phyloP scores from a whole-genome alignment of 805 yeast genomes.

The Candida jianshihensis region DNA sequence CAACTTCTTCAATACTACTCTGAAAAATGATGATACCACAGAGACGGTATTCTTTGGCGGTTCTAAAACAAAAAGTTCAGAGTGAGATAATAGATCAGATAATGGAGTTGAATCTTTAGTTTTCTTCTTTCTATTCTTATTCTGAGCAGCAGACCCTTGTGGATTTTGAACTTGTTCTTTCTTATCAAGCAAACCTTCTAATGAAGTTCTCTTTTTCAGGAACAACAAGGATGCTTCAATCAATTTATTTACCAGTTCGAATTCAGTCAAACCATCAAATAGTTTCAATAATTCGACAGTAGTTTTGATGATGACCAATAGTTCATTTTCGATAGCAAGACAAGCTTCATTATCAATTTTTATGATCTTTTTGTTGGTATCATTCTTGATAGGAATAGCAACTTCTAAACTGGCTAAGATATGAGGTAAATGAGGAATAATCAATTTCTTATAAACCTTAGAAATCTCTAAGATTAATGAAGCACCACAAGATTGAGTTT shows the following conservation, averaged over 20 bases:
- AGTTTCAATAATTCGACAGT: constrained; percentile 23
- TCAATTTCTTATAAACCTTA: constrained; percentile 24
- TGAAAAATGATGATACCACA: constrained; percentile 36
- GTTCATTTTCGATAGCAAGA: constrained; percentile 24
- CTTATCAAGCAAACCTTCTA: constrained; percentile 22
- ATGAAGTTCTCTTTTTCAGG: constrained; percentile 25
- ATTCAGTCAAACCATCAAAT: constrained; percentile 38
- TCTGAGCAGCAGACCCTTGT: constrained; percentile 9
- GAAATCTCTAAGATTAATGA: constrained; percentile 28
- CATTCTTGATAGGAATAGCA: constrained; percentile 45
- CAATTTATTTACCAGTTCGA: constrained; percentile 45
- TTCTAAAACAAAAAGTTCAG: constrained; percentile 42
- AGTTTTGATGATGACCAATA: constrained; percentile 26
- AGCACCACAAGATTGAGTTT: constrained; percentile 40
- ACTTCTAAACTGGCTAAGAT: constrained; percentile 51
- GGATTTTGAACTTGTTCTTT: constrained; percentile 22
- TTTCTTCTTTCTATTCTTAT: constrained; percentile 37
- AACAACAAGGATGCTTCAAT: constrained; percentile 49
- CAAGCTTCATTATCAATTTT: constrained; percentile 30
- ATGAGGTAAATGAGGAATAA: constrained; percentile 42
- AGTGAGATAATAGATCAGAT: constrained; percentile 63
- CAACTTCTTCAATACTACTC: constrained; percentile 38
- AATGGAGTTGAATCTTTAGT: constrained; percentile 39
- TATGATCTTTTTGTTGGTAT: constrained; percentile 30
- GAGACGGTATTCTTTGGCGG: constrained; percentile 32